Base-by-base conservation (phyloP, 768 basidiomycete genomes). In the Russula vinacea region DNA sequence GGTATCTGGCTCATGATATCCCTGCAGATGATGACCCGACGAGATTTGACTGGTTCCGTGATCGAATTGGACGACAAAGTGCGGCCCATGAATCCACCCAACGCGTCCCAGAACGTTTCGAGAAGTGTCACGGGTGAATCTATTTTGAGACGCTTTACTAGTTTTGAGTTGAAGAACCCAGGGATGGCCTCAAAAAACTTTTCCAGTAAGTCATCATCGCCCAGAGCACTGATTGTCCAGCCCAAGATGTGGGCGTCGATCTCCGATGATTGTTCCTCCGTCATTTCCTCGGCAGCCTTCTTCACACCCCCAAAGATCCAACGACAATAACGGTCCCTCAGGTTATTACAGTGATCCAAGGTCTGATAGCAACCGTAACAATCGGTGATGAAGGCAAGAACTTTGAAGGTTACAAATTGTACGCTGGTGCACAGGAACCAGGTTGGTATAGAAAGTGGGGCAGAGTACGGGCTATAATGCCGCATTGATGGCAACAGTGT, bases 151-250 rank as follows among this genome's bases (percentile, higher is more conserved):
- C 7, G 29, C 19, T n/a, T 16, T 8, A 33, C 40, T 26, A 42
- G 11, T 4, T 10, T 16, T 11, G 59, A 60, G 24, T 35, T 17
- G 7, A 35, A 50, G 7, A 62, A 49, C 6, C 37, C 61, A 3
- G 61, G 61, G 45, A 62, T 39, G 37, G 24, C 61, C 5, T 24
- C 54, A 26, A 62, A 55, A 29, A 62, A 56, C 5, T 26, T 24
- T 11, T 62, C 61, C 7, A 62, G 35, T 9, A 37, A 13, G 26
- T 49, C 22, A 45, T 62, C 60, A n/a, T 55, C 60, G 3, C 54
- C 44, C 6, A 62, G 2, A 6, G 53, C 17, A 13, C 26, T 13
- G 19, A 62, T 19, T 10, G 37, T 39, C 61, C 45, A 56, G 33
- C 37, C 35, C 32, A 62, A 29, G 29, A 53, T 45, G 1, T 35